Percentiles rank a stretch among this genome's conserved stretches.
Conservation (phyloP, 1,284 basidiomycete genomes). For the Apiotrichum gracile region DNA sequence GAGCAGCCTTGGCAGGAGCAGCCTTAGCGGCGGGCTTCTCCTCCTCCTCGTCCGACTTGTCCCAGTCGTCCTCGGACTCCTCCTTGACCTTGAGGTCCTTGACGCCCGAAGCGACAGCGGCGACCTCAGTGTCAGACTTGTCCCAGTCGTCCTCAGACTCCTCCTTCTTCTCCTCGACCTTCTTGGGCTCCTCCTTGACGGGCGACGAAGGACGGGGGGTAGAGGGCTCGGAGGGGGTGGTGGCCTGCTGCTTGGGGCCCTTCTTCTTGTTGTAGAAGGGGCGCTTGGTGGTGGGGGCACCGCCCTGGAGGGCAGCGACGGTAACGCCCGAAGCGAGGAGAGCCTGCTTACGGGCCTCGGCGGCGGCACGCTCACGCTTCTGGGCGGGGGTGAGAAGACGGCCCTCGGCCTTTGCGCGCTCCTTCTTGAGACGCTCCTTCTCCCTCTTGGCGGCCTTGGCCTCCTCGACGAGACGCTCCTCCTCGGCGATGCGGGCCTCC, state of each 20-base stretch:
- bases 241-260: constrained; percentile 42
- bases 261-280: constrained; percentile 75
- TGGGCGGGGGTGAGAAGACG: constrained; percentile 89
- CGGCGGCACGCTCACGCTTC: constrained; percentile 86
- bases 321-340: constrained; percentile 77
- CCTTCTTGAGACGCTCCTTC: constrained; percentile 70
- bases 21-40: constrained; percentile 14
- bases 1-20: constrained; percentile 12
- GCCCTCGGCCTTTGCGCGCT: constrained; percentile 84
- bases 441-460: constrained; percentile 79
- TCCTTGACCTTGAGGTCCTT: constrained; percentile 35
- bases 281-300: constrained; percentile 48
- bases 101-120: constrained; percentile 28
- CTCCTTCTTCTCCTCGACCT: constrained; percentile 18
- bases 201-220: constrained; percentile 36
- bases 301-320: constrained; percentile 71
- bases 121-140: constrained; percentile 57
- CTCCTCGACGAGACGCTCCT: constrained; percentile 68
- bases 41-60: constrained; percentile 57
- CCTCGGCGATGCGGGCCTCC: constrained; percentile 68
- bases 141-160: constrained; percentile 58
- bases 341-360: constrained; percentile 86
- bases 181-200: constrained; percentile 6
- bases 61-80: constrained; percentile 61
- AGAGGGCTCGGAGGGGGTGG: constrained; percentile 26